Conservation (phyloP, 176 grass and related monocot genomes). For the Triticum aestivum region DNA sequence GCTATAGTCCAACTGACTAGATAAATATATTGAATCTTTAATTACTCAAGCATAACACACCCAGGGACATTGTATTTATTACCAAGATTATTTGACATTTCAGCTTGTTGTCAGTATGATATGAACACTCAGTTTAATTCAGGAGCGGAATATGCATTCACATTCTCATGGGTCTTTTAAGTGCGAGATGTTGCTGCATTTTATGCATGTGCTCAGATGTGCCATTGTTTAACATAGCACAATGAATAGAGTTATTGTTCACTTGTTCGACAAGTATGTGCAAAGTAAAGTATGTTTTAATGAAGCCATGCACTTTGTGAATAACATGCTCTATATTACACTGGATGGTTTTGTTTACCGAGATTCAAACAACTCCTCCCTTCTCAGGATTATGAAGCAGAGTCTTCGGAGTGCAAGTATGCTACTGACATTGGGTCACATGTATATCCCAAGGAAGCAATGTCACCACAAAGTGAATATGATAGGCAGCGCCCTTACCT, state of each 20-base stretch:
- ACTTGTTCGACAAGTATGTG: neutral
- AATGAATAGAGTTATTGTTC: neutral
- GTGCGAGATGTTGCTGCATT: neutral
- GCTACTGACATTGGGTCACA: constrained; percentile 19
- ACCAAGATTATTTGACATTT: constrained; percentile 1
- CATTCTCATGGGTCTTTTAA: neutral
- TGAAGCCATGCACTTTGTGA: neutral
- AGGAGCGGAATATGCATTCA: neutral
- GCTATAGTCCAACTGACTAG: neutral
- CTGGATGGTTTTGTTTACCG: neutral
- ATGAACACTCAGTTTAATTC: neutral
- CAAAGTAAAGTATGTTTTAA: neutral
- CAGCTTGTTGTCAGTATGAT: neutral
- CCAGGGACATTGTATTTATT: neutral
- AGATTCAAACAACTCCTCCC: constrained; percentile 5
- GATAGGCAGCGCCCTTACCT: constrained; percentile 14
- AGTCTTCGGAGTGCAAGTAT: constrained; percentile 15
- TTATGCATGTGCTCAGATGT: neutral
- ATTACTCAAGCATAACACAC: neutral
- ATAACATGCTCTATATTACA: neutral
- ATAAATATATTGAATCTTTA: neutral
- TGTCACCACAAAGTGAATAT: constrained; percentile 31
- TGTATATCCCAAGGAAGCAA: constrained; percentile 32
- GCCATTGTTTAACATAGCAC: neutral
- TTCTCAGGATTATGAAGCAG: constrained; percentile 35